phyloP scores from a whole-genome alignment of 768 basidiomycete genomes.

The Rhizopogon rudus region DNA sequence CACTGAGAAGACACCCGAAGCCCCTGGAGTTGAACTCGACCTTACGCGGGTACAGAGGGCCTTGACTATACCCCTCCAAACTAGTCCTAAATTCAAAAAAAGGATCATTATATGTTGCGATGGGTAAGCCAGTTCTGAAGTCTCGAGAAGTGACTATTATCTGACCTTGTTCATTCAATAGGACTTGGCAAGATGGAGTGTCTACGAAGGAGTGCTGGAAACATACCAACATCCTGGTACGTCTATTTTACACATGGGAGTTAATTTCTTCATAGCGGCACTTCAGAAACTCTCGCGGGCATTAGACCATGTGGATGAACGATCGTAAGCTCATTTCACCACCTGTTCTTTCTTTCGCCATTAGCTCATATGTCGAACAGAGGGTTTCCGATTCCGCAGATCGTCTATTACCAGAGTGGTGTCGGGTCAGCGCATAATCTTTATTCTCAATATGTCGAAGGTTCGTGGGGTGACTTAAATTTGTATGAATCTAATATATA shows the following conservation, averaged over 20 bases:
- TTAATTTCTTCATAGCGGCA: neutral
- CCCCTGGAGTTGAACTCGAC: neutral
- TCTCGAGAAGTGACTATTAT: neutral
- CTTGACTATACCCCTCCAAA: neutral
- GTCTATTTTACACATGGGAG: conserved; percentile 10
- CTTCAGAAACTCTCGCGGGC: conserved; percentile 49
- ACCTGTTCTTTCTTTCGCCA: neutral
- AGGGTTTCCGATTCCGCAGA: conserved; percentile 44
- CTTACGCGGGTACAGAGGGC: neutral
- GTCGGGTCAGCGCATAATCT: conserved; percentile 54
- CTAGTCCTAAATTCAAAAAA: conserved; percentile 33
- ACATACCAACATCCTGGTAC: conserved; percentile 55
- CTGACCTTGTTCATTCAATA: conserved; percentile 19
- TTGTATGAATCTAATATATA: neutral
- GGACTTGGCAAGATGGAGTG: conserved; percentile 72
- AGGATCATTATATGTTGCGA: conserved; percentile 73
- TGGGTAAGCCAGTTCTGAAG: conserved; percentile 40
- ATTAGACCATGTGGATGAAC: conserved; percentile 44
- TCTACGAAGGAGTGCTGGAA: conserved; percentile 35
- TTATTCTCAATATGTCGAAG: conserved; percentile 58
- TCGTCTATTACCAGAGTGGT: conserved; percentile 62
- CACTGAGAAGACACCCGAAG: neutral
- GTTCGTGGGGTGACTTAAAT: conserved; percentile 23
- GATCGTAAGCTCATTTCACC: conserved; percentile 21
- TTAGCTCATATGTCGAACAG: conserved; percentile 13